Base-by-base conservation (phyloP, 257 asterid species). In the Rauvolfia tetraphylla region DNA sequence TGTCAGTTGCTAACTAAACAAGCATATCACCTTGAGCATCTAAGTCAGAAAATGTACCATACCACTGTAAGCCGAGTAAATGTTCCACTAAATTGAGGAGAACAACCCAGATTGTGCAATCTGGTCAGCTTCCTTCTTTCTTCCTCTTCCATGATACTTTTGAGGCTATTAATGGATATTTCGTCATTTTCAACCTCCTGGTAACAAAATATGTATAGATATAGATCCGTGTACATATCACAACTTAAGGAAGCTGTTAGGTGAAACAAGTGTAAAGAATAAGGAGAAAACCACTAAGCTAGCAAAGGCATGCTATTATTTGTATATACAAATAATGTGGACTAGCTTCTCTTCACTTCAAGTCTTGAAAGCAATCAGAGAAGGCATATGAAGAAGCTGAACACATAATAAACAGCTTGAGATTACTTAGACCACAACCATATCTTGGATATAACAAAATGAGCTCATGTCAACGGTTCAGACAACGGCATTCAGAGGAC, bases 1-100 rank as follows among this genome's bases (percentile, higher is more conserved):
- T 27, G 63, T 51, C 41, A 57, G 72, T 76, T 71, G 76, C 72
- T 78, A 56, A 62, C 22, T 44, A 36, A 51, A 74, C 38, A 78
- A 73, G 29, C 2, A 27, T 72, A 72, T 66, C 65, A 57, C 27
- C 71, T 63, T 33, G 75, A 70, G 72, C 73, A 75, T 65, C 27
- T 51, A 41, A 4, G 18, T 53, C 10, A 80, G 63, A 67, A 54
- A 46, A 10, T 78, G 78, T 77, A 68, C 7, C 89, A 79, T 90
- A 95, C 99, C 98, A 90, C 49, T 79, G 95, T 81, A 67, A 87
- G 44, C 71, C 96, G 91, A 82, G 98, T 89, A 88, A 89, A 95
- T 76, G 93, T 91, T 85, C 99, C 99, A 49, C 86, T 83, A 74
- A 90, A 90, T 84, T 93, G 90, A 69, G 96, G 85, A 88, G 84